These are phyloP conservation scores for Daldinia decipiens DNA, from an alignment of 495 filamentous ascomycete species.

Conservation along the genomic window DNA sequence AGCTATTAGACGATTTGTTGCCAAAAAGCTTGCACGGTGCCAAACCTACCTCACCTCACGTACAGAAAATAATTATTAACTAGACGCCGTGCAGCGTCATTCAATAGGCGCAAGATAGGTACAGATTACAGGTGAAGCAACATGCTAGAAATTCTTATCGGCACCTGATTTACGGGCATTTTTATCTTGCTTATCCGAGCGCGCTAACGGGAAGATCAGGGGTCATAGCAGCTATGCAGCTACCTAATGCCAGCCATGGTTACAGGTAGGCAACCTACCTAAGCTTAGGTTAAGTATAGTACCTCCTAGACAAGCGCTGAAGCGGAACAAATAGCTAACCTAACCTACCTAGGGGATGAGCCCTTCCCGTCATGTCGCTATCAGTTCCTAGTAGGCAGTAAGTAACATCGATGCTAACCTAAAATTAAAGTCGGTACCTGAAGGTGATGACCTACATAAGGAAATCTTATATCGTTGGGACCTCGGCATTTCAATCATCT, in stretches of 20 bases:
- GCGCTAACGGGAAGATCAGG: constrained; percentile 42
- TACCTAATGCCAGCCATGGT: background rate
- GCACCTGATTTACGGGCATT: constrained; percentile 34
- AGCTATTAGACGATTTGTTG: background rate
- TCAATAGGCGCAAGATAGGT: constrained; percentile 11
- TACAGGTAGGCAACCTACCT: no score
- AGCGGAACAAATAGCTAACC: background rate
- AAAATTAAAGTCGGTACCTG: constrained; percentile 6
- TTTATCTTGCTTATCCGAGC: constrained; percentile 41
- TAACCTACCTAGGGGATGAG: no score
- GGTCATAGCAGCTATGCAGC: constrained; percentile 10
- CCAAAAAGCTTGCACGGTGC: background rate
- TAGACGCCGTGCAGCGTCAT: constrained; percentile 27
- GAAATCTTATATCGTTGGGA: constrained; percentile 4
- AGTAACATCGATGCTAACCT: background rate
- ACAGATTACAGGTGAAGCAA: constrained; percentile 34
- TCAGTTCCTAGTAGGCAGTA: no score
- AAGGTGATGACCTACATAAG: background rate
- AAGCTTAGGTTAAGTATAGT: background rate
- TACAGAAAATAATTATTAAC: constrained; percentile 19
- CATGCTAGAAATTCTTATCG: constrained; percentile 46
- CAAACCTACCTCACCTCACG: constrained; percentile 7
- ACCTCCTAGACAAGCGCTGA: constrained; percentile 1
- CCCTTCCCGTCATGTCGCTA: no score
- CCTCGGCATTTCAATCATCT: constrained; percentile 34